Conservation (phyloP, 257 asterid species). For the Nicotiana benthamiana region DNA sequence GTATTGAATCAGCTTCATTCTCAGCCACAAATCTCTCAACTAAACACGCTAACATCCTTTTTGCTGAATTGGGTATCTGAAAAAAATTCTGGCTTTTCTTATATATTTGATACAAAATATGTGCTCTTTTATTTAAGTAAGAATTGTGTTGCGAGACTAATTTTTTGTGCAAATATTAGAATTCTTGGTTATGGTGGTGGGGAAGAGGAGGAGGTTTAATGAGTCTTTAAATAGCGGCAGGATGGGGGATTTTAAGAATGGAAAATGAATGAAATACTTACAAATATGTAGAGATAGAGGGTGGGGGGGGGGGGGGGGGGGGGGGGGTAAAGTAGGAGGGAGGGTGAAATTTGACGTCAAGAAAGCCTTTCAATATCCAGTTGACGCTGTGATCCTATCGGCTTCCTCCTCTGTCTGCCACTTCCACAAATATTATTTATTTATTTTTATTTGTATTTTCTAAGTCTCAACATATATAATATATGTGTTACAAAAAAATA, state of each 20-base stretch:
- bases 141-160: neutral
- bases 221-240: constrained; percentile 15
- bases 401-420: constrained; percentile 63
- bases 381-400: constrained; percentile 39
- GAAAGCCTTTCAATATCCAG: constrained; percentile 25
- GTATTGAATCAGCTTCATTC: constrained; percentile 43
- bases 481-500: no score
- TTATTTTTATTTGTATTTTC: neutral
- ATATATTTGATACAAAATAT: neutral
- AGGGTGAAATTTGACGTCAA: constrained; percentile 1
- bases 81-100: neutral
- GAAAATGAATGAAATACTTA: neutral
- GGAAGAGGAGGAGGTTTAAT: neutral
- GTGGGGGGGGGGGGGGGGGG: neutral
- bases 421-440: constrained; percentile 18
- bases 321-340: no score
- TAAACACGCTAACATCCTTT: constrained; percentile 56
- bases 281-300: neutral
- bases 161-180: neutral
- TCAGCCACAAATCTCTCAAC: constrained; percentile 46
- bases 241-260: neutral
- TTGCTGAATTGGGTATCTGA: neutral
- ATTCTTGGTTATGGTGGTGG: neutral
- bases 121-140: no score
- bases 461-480: no score